Evolutionary conservation across 1,284 basidiomycete species (phyloP), one percentile per base, ranked within the genome.

Genomic region (Cutaneotrichosporon sp.): DNA sequence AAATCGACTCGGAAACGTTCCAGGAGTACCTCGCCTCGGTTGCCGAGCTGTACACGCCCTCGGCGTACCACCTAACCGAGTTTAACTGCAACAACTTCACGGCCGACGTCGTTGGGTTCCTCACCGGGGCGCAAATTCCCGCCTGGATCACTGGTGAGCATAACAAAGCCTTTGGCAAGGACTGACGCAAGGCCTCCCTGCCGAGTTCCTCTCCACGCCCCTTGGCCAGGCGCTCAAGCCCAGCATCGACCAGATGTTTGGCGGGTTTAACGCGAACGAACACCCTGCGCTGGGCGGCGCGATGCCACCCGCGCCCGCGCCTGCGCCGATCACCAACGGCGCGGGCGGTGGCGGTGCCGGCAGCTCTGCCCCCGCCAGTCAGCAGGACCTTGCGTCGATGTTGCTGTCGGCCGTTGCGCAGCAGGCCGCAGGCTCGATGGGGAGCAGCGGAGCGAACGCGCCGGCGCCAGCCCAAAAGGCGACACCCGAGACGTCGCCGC

Each of bases 11-110:
- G 68, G 84, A 83, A 4, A 92, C 88, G 0, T 91, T 91, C 59
- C 71, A 84, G 48, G 89, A 93, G 36, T 91, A 92, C 68, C 64
- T 96, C 33, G 63, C 73, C 0, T 86, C 87, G 58, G 81, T 93
- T 72, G 79, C 81, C 38, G 78, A 84, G 5, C 83, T 87, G 60
- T 96, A 91, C 69, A 91, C 88, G 2, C 84, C 89, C 2, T 86
- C 87, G 67, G 90, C 90, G 83, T 96, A 96, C 71, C 90, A 94
- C 72, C 78, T 94, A n/a, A 77, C 93, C 77, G 87, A 72, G 17
- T 73, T 68, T 56, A 73, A 76, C 61, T 93, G 90, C 72, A 93
- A 93, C 70, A 86, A 87, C 2, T 96, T 96, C 41, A 90, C 90
- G 0, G 88, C 87, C 55, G 90, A 94, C 60, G 84, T 84, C 49